A percentile compares a stretch with the other conserved stretches of the same genome.
Conservation (phyloP, 2,329 filamentous ascomycete genomes). For the Paecilomyces fulvus region DNA sequence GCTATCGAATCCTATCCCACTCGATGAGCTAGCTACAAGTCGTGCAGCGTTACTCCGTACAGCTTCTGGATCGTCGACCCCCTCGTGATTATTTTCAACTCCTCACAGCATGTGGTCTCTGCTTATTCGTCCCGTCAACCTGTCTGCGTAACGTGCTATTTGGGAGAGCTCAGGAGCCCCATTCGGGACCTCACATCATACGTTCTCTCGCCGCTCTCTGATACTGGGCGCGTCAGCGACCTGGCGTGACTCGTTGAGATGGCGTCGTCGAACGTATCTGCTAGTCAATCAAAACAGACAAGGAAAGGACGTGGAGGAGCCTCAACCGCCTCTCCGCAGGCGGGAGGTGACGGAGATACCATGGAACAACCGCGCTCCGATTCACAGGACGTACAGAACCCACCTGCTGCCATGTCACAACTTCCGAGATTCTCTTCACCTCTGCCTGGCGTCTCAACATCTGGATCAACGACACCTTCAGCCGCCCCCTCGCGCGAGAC, state of each 20-base stretch:
- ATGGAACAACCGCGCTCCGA: conserved; percentile 18
- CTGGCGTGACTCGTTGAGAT: conserved; percentile 7
- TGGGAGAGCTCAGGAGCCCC: conserved; percentile 15
- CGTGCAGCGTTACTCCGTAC: conserved; percentile 2
- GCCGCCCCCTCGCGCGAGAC: conserved; percentile 41
- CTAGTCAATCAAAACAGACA: conserved; percentile 19
- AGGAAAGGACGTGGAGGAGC: conserved; percentile 17
- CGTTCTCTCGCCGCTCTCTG: conserved; percentile 8
- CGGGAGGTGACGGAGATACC: conserved; percentile 21
- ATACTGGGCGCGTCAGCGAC: conserved; percentile 3
- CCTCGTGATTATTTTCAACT: not conserved
- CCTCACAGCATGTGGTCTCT: conserved; percentile 9
- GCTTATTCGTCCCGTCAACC: conserved; percentile 7
- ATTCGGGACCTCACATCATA: conserved; percentile 12
- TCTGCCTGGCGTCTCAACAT: conserved; percentile 17
- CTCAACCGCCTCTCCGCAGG: conserved; percentile 17
- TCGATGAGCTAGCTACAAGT: not conserved
- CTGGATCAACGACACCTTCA: conserved; percentile 37
- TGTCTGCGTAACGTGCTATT: conserved; percentile 27
- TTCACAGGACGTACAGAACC: conserved; percentile 14
- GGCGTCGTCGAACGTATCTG: conserved; percentile 9
- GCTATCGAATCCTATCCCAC: not conserved
- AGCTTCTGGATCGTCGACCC: conserved; percentile 16
- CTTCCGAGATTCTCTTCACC: conserved; percentile 22
- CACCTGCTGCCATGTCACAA: conserved; percentile 21